Percentiles rank a stretch among this genome's conserved stretches.
Conservation (phyloP, 2,329 filamentous ascomycete species). For the Dothideomycetes sp. region DNA sequence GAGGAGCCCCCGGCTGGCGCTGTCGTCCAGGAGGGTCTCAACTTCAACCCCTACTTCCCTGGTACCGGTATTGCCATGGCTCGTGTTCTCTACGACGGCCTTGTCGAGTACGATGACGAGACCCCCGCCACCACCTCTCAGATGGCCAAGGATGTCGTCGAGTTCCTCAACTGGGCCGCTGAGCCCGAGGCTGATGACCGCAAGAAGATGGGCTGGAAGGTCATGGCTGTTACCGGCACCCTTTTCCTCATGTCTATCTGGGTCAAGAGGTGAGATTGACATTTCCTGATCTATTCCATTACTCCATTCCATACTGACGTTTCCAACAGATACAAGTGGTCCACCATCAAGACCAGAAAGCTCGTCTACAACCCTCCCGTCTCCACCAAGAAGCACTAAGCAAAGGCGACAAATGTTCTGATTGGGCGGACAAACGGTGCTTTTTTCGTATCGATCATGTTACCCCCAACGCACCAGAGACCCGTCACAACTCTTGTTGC, state of each 20-base stretch:
- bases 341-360: constrained; percentile 91
- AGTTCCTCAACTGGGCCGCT: constrained; percentile 98
- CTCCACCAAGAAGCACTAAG: constrained; percentile 7
- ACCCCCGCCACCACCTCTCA: constrained; percentile 92
- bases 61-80: constrained; percentile 98
- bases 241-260: constrained; percentile 84
- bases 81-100: constrained; percentile 91
- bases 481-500: constrained; percentile 1
- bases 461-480: constrained; percentile 2
- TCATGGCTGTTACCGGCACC: constrained; percentile 65
- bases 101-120: constrained; percentile 96
- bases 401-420: constrained; percentile 3
- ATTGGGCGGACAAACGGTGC: constrained; percentile 2
- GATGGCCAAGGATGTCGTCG: constrained; percentile 98
- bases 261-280: constrained; percentile 64
- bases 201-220: constrained; percentile 99
- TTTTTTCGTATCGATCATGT: constrained; percentile 5
- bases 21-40: constrained; percentile 74
- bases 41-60: constrained; percentile 99
- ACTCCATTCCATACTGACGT: constrained; percentile 17
- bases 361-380: constrained; percentile 70
- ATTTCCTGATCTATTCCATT: not conserved
- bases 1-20: constrained; percentile 91
- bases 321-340: constrained; percentile 74
- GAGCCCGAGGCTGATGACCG: constrained; percentile 99